A percentile compares a stretch with the other conserved stretches of the same genome.
Conservation (phyloP, 352 stramenopile species). For the Phytophthora palmivora region DNA sequence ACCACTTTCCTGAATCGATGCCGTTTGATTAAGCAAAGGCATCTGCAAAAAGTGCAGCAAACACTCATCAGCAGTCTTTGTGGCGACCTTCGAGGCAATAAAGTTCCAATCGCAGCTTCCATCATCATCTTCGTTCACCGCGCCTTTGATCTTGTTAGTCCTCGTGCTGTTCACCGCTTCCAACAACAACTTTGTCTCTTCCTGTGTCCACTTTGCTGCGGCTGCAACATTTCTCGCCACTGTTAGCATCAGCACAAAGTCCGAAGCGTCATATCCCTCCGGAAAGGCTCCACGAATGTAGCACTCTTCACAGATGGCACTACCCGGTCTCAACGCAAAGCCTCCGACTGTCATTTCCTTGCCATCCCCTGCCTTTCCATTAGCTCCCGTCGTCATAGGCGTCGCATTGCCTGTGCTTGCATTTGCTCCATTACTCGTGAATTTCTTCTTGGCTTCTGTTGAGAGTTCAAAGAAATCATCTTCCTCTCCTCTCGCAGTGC, state of each 20-base stretch:
- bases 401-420: conserved; percentile 13
- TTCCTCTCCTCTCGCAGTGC: conserved; percentile 31
- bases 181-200: conserved; percentile 54
- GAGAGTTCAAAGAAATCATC: conserved; percentile 66
- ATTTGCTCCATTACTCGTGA: conserved; percentile 29
- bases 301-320: conserved; percentile 75
- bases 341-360: conserved; percentile 53
- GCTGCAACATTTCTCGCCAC: conserved; percentile 10
- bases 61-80: conserved; percentile 79
- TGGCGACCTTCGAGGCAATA: conserved; percentile 69
- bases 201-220: conserved; percentile 48
- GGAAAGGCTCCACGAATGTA: conserved; percentile 71
- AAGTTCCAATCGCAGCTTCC: conserved; percentile 80
- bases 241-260: conserved; percentile 60
- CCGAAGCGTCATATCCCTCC: conserved; percentile 59
- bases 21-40: conserved; percentile 54
- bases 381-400: conserved; percentile 6
- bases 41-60: conserved; percentile 82
- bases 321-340: conserved; percentile 60
- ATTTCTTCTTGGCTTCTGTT: conserved; percentile 63
- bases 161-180: conserved; percentile 56
- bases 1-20: not conserved
- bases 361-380: conserved; percentile 32
- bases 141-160: conserved; percentile 15
- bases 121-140: conserved; percentile 28